A percentile compares a stretch with the other conserved stretches of the same genome.
Conservation (phyloP, 192 early-diverging fungal genomes). For the Endogone sp. region DNA sequence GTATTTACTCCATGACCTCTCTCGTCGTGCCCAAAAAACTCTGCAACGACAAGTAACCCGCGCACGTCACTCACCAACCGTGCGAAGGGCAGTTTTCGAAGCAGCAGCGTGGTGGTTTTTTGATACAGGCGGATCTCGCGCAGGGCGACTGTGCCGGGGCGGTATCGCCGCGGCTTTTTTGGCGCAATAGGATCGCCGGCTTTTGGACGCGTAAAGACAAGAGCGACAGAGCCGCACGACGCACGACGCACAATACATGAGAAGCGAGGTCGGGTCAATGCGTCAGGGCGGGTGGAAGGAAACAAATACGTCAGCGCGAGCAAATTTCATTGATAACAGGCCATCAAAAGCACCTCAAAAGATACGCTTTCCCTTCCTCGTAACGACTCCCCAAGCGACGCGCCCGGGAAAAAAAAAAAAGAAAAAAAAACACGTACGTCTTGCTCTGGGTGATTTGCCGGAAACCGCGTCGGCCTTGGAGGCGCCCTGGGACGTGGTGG, state of each 20-base stretch:
- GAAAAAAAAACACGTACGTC: neutral
- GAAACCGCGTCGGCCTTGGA: neutral
- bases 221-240: too few species aligned
- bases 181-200: slow-evolving; percentile 4
- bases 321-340: too few species aligned
- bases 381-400: too few species aligned
- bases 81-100: slow-evolving; percentile 86
- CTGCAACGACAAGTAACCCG: too few species aligned
- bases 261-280: too few species aligned
- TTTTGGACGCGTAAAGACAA: neutral
- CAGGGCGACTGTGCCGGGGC: slow-evolving; percentile 77
- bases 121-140: slow-evolving; percentile 85
- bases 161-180: slow-evolving; percentile 43
- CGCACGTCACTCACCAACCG: slow-evolving; percentile 70
- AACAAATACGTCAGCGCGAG: neutral
- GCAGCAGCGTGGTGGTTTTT: slow-evolving; percentile 71
- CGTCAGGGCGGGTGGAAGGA: too few species aligned
- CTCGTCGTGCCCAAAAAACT: too few species aligned
- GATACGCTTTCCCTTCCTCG: too few species aligned
- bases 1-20: too few species aligned
- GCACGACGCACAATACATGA: too few species aligned
- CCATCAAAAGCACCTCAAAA: too few species aligned
- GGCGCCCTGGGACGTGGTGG: neutral
- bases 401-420: too few species aligned
- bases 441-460: neutral